Base-by-base conservation (phyloP, 2,329 filamentous ascomycete genomes). In the Allantophomopsis lycopodina region DNA sequence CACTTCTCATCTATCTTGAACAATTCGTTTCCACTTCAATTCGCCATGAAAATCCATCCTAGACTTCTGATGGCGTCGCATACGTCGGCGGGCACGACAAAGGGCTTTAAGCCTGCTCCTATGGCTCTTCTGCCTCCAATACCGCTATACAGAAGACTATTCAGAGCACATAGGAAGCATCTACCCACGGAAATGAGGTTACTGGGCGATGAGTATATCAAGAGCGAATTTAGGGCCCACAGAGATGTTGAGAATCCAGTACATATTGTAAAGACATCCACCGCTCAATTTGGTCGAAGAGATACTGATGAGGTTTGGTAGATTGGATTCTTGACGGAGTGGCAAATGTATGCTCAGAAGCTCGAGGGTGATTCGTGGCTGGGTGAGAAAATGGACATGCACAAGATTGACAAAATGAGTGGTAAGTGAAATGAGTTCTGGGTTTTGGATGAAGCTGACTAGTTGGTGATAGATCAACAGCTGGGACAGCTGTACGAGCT, bases 251-350 rank as follows among this genome's bases (percentile, higher is more conserved):
- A 96, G 44, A 96, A 96, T 53, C 88, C 91, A 0, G 74, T 85
- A 18, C 89, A 96, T 56, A 76, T 98, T 61, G 87, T 93, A 68
- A 45, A 76, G 58, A 28, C 7, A 20, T 36, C 14, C 20, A 32
- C 14, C 32, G 7, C 8, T 21, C 18, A 39, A 7, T 4, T 35
- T 6, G 21, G 20, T 18, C 21, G 20, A 17, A 15, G 32, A 21
- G 32, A 36, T 23, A 30, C 11, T 35, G 15, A 7, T 1, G n/a
- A 18, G 4, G 14, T 15, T 17, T 7, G 31, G 34, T 48, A 94
- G 86, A 86, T 96, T 51, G 91, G 89, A 2, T 98, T 98, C 59
- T 68, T 98, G 50, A 89, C 84, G 0, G 88, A 96, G 60, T 98
- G 89, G 89, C 91, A 98, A 60, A 64, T 85, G 39, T 98, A 96